Evolutionary conservation across 768 basidiomycete genomes (phyloP), one percentile per base, ranked within the genome.

Genomic region (Tricholoma furcatifolium): DNA sequence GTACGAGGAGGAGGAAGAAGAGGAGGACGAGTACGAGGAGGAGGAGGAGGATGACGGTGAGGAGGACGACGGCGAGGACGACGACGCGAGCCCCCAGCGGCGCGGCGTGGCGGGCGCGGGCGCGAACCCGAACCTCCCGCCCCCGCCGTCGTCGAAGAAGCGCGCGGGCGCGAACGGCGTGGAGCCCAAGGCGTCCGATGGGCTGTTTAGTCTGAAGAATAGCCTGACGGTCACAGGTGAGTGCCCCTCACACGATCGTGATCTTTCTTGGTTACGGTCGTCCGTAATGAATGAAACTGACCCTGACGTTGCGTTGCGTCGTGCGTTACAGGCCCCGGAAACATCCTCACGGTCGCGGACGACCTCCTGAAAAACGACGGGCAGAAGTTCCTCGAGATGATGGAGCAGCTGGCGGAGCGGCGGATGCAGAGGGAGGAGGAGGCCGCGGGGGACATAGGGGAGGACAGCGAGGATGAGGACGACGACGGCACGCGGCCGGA

Each of bases 351-450:
- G 18, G 96, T 99, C 48, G 97, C 97, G 42, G 97, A 99, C 66
- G 97, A 99, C 73, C 82, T 99, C 41, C 79, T 99, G 62, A 97
- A 97, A 78, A 98, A 98, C 63, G 95, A 99, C 64, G 96, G 96
- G 2, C 92, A 94, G 64, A 98, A 97, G 75, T 99, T 99, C 75
- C 74, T 99, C 62, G 97, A 99, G 76, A 99, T 99, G 97, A 99
- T 99, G 97, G 97, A 98, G 69, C 93, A 96, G 70, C 81, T 99
- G 17, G 95, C 96, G 0, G 93, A 97, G 65, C 82, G 93, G 45
- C 82, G 96, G 41, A 92, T 96, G 82, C 87, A 91, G 61, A 82
- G 95, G 4, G 95, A 98, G 65, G 89, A 94, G 48, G 76, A 77
- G 52, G 74, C 77, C 18, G 73, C 75, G 15, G 70, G 63, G 0